phyloP scores from a whole-genome alignment of 306 rosid species.

The Prosopis cineraria region DNA sequence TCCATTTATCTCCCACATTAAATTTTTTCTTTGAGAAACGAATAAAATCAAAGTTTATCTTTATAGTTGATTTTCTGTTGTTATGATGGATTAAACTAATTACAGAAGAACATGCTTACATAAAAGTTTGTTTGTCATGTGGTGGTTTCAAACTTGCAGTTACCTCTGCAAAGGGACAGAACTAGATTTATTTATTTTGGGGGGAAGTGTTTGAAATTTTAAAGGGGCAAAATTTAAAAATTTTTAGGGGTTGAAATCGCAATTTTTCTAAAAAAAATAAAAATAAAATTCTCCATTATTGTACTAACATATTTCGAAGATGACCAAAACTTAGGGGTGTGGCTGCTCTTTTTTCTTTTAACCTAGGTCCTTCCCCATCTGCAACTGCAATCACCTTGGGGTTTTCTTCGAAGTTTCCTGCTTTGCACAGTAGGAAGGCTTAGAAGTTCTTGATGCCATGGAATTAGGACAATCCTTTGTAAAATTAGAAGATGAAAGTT shows the following conservation, averaged over 20 bases:
- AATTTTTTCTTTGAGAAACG: not conserved
- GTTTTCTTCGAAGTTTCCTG: constrained; percentile 30
- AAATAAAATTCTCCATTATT: too few species aligned
- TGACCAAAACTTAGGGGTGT: too few species aligned
- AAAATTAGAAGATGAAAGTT: not conserved
- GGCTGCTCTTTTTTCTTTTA: too few species aligned
- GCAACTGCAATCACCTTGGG: too few species aligned
- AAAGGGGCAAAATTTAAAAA: too few species aligned
- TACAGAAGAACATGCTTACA: not conserved
- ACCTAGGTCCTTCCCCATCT: too few species aligned
- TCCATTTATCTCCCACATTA: not conserved
- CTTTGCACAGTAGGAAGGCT: constrained; percentile 19
- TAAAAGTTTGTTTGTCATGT: not conserved
- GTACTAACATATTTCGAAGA: too few species aligned
- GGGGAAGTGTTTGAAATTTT: too few species aligned
- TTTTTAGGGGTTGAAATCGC: too few species aligned
- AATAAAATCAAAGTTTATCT: not conserved
- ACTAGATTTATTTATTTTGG: too few species aligned
- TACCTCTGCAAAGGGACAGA: constrained; percentile 1
- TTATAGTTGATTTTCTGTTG: not conserved
- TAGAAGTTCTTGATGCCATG: constrained; percentile 17
- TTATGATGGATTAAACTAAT: not conserved
- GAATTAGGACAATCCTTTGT: constrained; percentile 20
- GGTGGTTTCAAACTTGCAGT: not conserved
- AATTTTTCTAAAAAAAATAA: too few species aligned